A percentile compares a stretch with the other conserved stretches of the same genome.
Conservation (phyloP, 495 filamentous ascomycete species). For the Hypoxylon lenormandii region DNA sequence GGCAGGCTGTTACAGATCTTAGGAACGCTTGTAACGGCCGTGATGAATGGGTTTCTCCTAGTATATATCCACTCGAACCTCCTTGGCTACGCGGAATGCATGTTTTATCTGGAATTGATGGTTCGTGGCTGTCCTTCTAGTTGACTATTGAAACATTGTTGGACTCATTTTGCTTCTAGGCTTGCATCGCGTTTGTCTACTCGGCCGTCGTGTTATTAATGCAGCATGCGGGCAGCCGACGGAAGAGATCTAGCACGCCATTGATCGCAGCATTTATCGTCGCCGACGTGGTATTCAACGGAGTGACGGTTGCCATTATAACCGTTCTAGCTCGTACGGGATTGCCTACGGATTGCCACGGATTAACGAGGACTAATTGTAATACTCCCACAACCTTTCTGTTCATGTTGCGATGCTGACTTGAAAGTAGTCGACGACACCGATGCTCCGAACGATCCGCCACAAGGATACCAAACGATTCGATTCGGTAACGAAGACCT, state of each 20-base stretch:
- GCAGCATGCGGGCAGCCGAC: slow-evolving; percentile 48
- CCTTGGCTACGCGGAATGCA: slow-evolving; percentile 44
- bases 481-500: slow-evolving; percentile 48
- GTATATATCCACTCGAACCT: slow-evolving; percentile 46
- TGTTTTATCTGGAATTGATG: slow-evolving; percentile 54
- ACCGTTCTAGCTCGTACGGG: slow-evolving; percentile 51
- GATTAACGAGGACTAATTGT: slow-evolving; percentile 49
- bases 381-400: slow-evolving; percentile 1
- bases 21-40: slow-evolving; percentile 44
- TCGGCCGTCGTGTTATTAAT: slow-evolving; percentile 51
- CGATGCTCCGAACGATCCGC: slow-evolving; percentile 21
- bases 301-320: slow-evolving; percentile 49
- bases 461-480: slow-evolving; percentile 33
- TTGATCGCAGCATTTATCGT: slow-evolving; percentile 47
- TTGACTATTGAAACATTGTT: background rate
- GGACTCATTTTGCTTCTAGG: slow-evolving; percentile 43
- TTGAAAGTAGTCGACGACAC: slow-evolving; percentile 10
- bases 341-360: slow-evolving; percentile 53
- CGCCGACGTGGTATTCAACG: slow-evolving; percentile 50
- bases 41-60: slow-evolving; percentile 56
- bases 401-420: slow-evolving; percentile 6
- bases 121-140: slow-evolving; percentile 42
- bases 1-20: slow-evolving; percentile 51
- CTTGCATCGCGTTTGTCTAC: slow-evolving; percentile 52
- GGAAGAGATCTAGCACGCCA: slow-evolving; percentile 32